Conservation (phyloP, 768 basidiomycete genomes). For the Collybia nuda region DNA sequence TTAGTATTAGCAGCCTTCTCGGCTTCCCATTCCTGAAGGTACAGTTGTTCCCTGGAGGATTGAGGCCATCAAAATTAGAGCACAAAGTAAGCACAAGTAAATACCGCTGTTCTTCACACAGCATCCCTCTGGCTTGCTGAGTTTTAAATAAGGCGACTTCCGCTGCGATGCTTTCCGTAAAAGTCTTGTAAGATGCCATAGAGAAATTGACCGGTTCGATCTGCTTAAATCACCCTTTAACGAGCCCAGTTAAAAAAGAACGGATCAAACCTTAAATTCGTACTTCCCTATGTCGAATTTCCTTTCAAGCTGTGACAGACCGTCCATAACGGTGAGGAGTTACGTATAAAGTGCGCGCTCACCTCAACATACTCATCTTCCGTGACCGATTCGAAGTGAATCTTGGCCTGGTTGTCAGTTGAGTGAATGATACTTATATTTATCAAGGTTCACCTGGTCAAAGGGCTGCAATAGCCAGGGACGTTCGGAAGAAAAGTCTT, state of each 20-base stretch:
- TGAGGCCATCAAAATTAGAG: not conserved
- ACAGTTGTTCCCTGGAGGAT: slow-evolving; percentile 34
- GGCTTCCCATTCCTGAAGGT: slow-evolving; percentile 44
- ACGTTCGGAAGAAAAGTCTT: slow-evolving; percentile 39
- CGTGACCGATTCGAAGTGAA: slow-evolving; percentile 48
- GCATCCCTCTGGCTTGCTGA: slow-evolving; percentile 35
- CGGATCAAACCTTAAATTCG: slow-evolving; percentile 40
- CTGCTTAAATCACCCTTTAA: slow-evolving; percentile 22
- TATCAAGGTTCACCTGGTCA: slow-evolving; percentile 47
- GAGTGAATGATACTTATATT: not conserved
- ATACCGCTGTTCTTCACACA: slow-evolving; percentile 40
- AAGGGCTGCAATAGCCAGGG: slow-evolving; percentile 67
- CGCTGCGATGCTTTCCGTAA: slow-evolving; percentile 36
- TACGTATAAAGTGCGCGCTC: slow-evolving; percentile 1
- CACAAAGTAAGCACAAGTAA: slow-evolving; percentile 4
- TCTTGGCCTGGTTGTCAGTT: slow-evolving; percentile 25
- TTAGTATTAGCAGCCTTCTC: slow-evolving; percentile 12
- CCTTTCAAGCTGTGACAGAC: slow-evolving; percentile 41
- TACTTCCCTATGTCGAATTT: slow-evolving; percentile 55
- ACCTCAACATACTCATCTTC: slow-evolving; percentile 53
- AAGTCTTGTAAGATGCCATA: slow-evolving; percentile 45
- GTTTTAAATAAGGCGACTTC: slow-evolving; percentile 42
- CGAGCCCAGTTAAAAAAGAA: not conserved
- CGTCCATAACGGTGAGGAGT: not conserved
- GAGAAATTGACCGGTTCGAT: slow-evolving; percentile 54